phyloP scores from a whole-genome alignment of 2,329 filamentous ascomycete species.

The Ceratocystis ficicola region DNA sequence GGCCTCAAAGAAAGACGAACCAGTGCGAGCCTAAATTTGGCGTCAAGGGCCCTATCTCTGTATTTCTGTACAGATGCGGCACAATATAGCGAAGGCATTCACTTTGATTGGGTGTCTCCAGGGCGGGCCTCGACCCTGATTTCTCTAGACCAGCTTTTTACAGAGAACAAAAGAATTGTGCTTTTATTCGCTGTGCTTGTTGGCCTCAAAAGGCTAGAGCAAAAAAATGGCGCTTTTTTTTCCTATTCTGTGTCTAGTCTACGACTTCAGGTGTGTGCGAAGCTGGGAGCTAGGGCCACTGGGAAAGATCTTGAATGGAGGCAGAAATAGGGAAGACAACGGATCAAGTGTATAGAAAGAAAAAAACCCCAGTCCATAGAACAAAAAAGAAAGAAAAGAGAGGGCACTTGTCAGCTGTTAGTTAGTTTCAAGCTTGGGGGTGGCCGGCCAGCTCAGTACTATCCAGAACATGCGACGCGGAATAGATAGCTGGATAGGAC shows the following conservation, averaged over 20 bases:
- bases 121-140: not conserved
- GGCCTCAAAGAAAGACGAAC: not conserved
- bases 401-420: not conserved
- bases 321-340: not conserved
- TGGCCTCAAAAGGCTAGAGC: not conserved
- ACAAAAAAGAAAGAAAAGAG: conserved; percentile 2
- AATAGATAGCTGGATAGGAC: not conserved
- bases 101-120: not conserved
- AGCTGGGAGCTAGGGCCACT: not conserved
- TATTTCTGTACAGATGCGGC: not conserved
- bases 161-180: not conserved
- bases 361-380: no score
- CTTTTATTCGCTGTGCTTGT: not conserved
- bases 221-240: not conserved
- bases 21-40: conserved; percentile 2
- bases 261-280: not conserved
- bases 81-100: not conserved
- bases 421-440: not conserved
- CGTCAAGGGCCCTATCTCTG: not conserved
- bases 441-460: not conserved
- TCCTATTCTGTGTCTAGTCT: not conserved
- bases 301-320: not conserved
- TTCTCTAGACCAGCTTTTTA: not conserved
- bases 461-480: not conserved
- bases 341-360: not conserved